Evolutionary conservation across 163 green algal species (phyloP), one percentile per base, ranked within the genome.

Genomic region (Scenedesmus sp.): DNA sequence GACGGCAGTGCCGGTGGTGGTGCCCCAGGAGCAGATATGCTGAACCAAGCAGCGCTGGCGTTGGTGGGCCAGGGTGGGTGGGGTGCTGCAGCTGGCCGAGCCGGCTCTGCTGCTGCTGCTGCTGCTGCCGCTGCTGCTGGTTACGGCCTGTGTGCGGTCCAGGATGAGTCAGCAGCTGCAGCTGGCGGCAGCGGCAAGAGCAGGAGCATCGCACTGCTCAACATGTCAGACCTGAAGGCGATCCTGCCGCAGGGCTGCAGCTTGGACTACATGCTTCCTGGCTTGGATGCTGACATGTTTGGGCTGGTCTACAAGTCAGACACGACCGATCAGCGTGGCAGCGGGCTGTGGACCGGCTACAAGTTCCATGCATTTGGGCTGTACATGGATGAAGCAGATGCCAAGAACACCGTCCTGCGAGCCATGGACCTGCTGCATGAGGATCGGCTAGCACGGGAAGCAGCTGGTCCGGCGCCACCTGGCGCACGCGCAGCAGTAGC

Each of bases 401-500:
- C 53, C 1, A 44, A 43, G 37, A 53, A 86, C 35, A 73, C 79
- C 3, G 49, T 83, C 33, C 22, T 46, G n/a, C 44, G 35, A 42
- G 61, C n/a, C 6, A 80, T 86, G 78, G 33, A 86, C 33, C 65
- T 91, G 86, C 73, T 91, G 46, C 46, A 86, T n/a, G 73, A 86
- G 22, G 86, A 91, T 24, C 20, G 86, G 35, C 26, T 68, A 26
- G 3, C 53, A 15, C 81, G 81, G 3, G n/a, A 24, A 26, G 49
- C 44, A 15, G 81, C 65, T 40, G 46, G 26, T 0, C 5, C 49
- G 10, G 43, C 59, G 37, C 44, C 9, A 18, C 13, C 61, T 12
- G 33, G 42, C 15, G 42, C 33, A 20, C 30, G 30, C n/a, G 10
- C 78, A 84, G 78, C 78, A 84, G 78, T 24, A 84, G 65, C 37